Conservation (phyloP, 106 monocot species). For the Chionographis japonica region DNA sequence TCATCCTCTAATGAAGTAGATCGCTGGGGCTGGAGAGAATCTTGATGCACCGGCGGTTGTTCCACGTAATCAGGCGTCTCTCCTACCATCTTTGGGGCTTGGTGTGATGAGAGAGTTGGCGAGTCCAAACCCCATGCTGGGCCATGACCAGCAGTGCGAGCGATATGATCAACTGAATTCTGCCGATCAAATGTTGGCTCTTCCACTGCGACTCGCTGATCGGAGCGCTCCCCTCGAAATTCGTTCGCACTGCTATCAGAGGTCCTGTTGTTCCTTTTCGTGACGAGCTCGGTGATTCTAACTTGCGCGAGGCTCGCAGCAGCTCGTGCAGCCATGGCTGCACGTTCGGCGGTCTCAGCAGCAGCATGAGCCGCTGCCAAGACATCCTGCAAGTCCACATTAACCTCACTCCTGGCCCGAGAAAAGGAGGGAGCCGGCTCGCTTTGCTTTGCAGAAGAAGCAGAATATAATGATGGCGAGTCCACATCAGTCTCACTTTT, state of each 20-base stretch:
- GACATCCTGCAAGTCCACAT: slow-evolving; percentile 72
- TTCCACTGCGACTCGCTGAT: not conserved
- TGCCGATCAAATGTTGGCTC: slow-evolving; percentile 36
- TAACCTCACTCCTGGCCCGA: slow-evolving; percentile 16
- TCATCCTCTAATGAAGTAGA: slow-evolving; percentile 77
- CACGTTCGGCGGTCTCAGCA: slow-evolving; percentile 79
- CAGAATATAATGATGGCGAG: not conserved
- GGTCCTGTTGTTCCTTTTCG: slow-evolving; percentile 16
- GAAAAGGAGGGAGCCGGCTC: slow-evolving; percentile 9
- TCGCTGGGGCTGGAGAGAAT: slow-evolving; percentile 34
- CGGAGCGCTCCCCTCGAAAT: not conserved
- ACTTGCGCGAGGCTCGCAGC: slow-evolving; percentile 84
- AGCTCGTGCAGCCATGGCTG: slow-evolving; percentile 75
- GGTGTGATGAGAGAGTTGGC: not conserved
- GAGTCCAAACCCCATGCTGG: not conserved
- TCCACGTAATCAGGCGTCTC: slow-evolving; percentile 14
- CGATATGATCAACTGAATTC: slow-evolving; percentile 13
- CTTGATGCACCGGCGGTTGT: not conserved
- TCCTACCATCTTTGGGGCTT: slow-evolving; percentile 4
- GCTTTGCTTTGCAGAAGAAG: slow-evolving; percentile 4
- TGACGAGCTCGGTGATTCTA: slow-evolving; percentile 61
- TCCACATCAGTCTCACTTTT: too few species aligned
- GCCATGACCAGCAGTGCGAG: not conserved
- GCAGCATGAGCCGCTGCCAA: slow-evolving; percentile 77
- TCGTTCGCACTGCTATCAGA: slow-evolving; percentile 16